Conservation (phyloP, 1,284 basidiomycete species). For the Microbotryum saponariae region DNA sequence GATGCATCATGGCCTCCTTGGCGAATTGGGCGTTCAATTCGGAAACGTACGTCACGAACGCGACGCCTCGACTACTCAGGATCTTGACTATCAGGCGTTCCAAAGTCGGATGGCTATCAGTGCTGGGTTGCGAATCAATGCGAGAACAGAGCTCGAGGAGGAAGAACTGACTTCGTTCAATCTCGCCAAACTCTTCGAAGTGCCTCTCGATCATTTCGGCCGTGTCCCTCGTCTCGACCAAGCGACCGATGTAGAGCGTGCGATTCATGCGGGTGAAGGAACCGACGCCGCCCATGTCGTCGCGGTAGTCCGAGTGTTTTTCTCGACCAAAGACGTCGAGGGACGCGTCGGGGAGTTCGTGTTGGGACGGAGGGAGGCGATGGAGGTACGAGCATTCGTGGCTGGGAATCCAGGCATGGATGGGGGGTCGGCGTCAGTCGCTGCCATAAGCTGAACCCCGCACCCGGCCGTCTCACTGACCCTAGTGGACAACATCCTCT, state of each 20-base stretch:
- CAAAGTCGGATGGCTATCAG: not conserved
- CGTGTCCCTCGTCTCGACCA: constrained; percentile 75
- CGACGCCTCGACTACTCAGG: constrained; percentile 86
- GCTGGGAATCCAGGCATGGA: constrained; percentile 34
- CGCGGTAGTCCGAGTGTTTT: constrained; percentile 93
- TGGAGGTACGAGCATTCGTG: constrained; percentile 96
- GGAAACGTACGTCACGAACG: constrained; percentile 88
- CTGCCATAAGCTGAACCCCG: not conserved
- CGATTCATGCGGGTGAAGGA: constrained; percentile 89
- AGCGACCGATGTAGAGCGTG: constrained; percentile 88
- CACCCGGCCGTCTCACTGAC: constrained; percentile 34
- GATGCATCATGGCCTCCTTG: constrained; percentile 98
- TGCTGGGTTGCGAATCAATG: not conserved
- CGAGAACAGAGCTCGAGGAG: not conserved
- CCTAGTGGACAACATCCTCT: constrained; percentile 96
- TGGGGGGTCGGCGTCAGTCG: not conserved
- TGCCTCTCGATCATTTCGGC: constrained; percentile 82
- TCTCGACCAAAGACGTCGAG: constrained; percentile 95
- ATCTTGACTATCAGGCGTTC: constrained; percentile 59
- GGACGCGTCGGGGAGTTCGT: constrained; percentile 73
- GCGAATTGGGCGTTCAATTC: constrained; percentile 90
- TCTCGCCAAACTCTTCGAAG: constrained; percentile 96
- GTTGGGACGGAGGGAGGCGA: constrained; percentile 64
- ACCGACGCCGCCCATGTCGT: constrained; percentile 99
- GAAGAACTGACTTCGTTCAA: constrained; percentile 68